Base-by-base conservation (phyloP, 2,329 filamentous ascomycete species). In the Fusarium sacchari region DNA sequence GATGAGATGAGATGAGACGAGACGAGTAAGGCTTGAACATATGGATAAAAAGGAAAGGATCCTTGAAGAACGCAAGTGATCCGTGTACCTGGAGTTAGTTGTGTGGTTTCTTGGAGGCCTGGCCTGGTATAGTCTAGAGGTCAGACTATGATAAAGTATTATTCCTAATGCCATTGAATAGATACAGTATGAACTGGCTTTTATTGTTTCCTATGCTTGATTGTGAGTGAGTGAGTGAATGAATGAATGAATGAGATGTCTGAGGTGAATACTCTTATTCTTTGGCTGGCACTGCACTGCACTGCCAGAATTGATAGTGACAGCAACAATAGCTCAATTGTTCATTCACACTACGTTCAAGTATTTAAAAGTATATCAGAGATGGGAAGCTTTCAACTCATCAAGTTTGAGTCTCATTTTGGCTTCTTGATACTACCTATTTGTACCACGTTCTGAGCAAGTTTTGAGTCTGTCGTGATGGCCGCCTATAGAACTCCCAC, bases 121-220 rank as follows among this genome's bases (percentile, higher is more conserved):
- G 60, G 34, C 44, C 63, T 52, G 49, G 44, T 40, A 55, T 64
- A 56, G 56, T 39, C 50, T n/a, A 61, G 55, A 72, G 50, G 61
- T 60, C 66, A 65, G 60, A 61, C 53, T 72, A 67, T 24, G 60
- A 66, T 55, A 63, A 67, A 70, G 65, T 71, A 59, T 59, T 73
- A 74, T 68, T 57, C 53, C 60, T 72, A 68, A 76, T 77, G 69
- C 67, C 58, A 74, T 77, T 78, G 75, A 78, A 77, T 78, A 78
- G 68, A 71, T 76, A 76, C 69, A 72, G 68, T 39, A 63, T 58
- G 71, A 63, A 60, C 40, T 44, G 42, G 34, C 20, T 26, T 26
- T 36, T 4, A 28, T 53, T 34, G 56, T 37, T 40, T 14, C 9
- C 17, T 30, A 12, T 11, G 7, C 2, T 17, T 43, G 14, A 22